A percentile compares a stretch with the other conserved stretches of the same genome.
These are phyloP conservation scores for Fusarium sp. DNA, from an alignment of 2,329 filamentous ascomycete species.

Conservation along the genomic window DNA sequence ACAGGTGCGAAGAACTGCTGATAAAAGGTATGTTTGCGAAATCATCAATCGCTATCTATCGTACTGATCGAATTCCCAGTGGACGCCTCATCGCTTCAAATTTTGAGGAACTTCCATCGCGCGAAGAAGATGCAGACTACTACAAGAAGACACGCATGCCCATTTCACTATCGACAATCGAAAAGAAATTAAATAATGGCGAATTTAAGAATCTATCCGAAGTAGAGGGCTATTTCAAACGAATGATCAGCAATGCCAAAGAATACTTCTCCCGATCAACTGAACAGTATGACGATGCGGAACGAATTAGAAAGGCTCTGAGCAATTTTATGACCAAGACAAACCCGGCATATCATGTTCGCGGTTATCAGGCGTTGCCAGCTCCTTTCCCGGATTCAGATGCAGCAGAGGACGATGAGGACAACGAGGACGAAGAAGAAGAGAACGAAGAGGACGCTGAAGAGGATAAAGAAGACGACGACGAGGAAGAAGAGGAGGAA, in stretches of 20 bases:
- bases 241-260: slow-evolving; percentile 89
- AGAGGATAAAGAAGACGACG: slow-evolving; percentile 47
- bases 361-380: slow-evolving; percentile 76
- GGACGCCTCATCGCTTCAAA: slow-evolving; percentile 80
- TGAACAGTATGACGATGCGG: slow-evolving; percentile 82
- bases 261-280: slow-evolving; percentile 82
- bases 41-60: slow-evolving; percentile 7
- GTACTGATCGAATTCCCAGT: slow-evolving; percentile 56
- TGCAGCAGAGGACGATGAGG: slow-evolving; percentile 48
- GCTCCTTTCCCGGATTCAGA: slow-evolving; percentile 69
- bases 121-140: slow-evolving; percentile 76
- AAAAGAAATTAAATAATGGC: slow-evolving; percentile 76
- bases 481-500: slow-evolving; percentile 50
- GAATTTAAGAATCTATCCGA: slow-evolving; percentile 78
- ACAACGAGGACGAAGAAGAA: slow-evolving; percentile 52
- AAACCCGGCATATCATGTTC: slow-evolving; percentile 83
- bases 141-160: slow-evolving; percentile 83
- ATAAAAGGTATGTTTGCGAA: slow-evolving; percentile 76
- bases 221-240: slow-evolving; percentile 87
- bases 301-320: slow-evolving; percentile 85
- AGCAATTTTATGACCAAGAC: slow-evolving; percentile 89
- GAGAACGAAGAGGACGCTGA: slow-evolving; percentile 51
- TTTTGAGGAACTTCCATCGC: slow-evolving; percentile 79
- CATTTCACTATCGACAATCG: slow-evolving; percentile 81
- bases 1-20: slow-evolving; percentile 79